Percentiles rank a stretch among this genome's conserved stretches.
Conservation (phyloP, 106 monocot genomes). For the Allium cepa region DNA sequence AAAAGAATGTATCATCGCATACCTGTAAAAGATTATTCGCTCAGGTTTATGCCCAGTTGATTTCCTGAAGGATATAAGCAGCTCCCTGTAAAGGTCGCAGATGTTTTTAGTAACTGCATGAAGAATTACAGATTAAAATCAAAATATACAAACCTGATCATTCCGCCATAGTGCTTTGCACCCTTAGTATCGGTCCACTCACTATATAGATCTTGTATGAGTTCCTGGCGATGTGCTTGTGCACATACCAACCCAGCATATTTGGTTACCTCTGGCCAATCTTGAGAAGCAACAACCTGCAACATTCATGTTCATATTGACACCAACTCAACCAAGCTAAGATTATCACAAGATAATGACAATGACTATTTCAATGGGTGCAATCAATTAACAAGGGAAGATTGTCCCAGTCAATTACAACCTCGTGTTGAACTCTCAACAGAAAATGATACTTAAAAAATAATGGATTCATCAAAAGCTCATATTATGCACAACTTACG, state of each 20-base stretch:
- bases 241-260: conserved; percentile 91
- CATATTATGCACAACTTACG: too few species aligned
- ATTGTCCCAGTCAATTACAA: too few species aligned
- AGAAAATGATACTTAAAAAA: too few species aligned
- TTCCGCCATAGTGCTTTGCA: conserved; percentile 76
- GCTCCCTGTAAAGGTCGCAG: conserved; percentile 47
- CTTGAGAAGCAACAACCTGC: conserved; percentile 97
- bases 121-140: neutral
- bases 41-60: conserved; percentile 85
- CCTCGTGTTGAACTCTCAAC: too few species aligned
- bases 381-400: too few species aligned
- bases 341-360: too few species aligned
- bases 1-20: neutral
- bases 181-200: conserved; percentile 59
- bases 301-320: neutral
- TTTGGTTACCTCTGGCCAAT: conserved; percentile 98
- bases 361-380: too few species aligned
- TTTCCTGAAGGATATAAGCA: conserved; percentile 75
- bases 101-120: neutral
- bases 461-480: too few species aligned
- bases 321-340: too few species aligned
- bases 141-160: conserved; percentile 57
- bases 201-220: conserved; percentile 88
- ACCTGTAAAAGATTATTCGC: conserved; percentile 97
- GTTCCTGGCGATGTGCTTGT: conserved; percentile 88